Evolutionary conservation across 176 grass and related monocot genomes (phyloP).

Genomic region (Zea luxurians): DNA sequence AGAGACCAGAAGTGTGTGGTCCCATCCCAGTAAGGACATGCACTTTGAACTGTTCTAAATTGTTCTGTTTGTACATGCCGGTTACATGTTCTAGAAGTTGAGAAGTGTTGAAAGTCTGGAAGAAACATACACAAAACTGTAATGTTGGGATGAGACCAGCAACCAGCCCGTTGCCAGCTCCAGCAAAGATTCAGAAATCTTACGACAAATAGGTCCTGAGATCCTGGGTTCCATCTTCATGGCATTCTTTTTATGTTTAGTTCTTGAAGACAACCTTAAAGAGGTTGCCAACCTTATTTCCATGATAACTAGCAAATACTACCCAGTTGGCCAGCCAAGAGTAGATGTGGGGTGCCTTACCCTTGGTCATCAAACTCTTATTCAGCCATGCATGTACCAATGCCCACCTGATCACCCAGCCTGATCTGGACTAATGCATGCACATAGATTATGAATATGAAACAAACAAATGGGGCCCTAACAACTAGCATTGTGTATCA

Average conservation of each 20-base stretch:
- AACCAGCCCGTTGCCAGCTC: not conserved
- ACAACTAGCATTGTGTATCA: not conserved
- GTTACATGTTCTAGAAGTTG: conserved; percentile 2
- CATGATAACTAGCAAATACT: not conserved
- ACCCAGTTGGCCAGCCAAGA: not conserved
- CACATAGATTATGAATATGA: conserved; percentile 30
- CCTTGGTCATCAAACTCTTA: not conserved
- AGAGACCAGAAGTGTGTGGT: not conserved
- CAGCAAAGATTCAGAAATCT: not conserved
- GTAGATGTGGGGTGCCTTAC: not conserved
- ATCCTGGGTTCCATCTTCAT: not conserved
- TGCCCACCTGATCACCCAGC: conserved; percentile 25
- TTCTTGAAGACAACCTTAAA: not conserved
- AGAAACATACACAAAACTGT: not conserved
- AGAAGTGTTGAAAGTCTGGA: not conserved
- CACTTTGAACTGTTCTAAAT: not conserved
- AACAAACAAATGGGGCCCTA: not conserved
- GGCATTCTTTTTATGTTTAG: not conserved
- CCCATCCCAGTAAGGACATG: not conserved
- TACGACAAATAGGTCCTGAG: not conserved
- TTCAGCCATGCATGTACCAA: not conserved
- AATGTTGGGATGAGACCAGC: not conserved
- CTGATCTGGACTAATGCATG: not conserved
- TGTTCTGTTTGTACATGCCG: conserved; percentile 2
- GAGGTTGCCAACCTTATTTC: not conserved